These are phyloP conservation scores for Tympanopsis confertula DNA, from an alignment of 2,329 filamentous ascomycete species.

Conservation along the genomic window DNA sequence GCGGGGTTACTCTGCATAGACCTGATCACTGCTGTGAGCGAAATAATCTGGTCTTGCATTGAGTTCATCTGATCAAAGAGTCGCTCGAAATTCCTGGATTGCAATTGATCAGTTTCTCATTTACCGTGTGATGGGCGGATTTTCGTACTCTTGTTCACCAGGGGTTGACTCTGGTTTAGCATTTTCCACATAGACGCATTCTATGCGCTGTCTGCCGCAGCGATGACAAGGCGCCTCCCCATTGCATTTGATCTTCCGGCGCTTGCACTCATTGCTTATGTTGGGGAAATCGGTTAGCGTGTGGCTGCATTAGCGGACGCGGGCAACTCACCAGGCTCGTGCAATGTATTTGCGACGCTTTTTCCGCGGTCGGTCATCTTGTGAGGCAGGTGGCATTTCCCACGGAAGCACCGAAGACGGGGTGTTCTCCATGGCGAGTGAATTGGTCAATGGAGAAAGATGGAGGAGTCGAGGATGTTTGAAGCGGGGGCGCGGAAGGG, in stretches of 20 bases:
- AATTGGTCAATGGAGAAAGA: too few relatives aligned
- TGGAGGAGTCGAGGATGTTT: too few relatives aligned
- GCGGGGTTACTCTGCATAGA: too few relatives aligned
- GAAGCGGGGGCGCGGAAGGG: too few relatives aligned
- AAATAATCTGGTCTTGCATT: background rate
- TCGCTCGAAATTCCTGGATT: background rate
- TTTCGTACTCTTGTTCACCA: background rate
- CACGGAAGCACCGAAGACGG: too few relatives aligned
- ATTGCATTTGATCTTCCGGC: constrained; percentile 25
- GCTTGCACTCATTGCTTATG: constrained; percentile 23
- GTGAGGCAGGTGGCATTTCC: too few relatives aligned
- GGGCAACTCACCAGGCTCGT: constrained; percentile 19
- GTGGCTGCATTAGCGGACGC: background rate
- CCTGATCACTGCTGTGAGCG: background rate
- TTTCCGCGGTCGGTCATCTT: background rate
- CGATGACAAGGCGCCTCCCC: constrained; percentile 14
- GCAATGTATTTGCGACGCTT: constrained; percentile 25
- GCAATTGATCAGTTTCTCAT: background rate
- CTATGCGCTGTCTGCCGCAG: constrained; percentile 10
- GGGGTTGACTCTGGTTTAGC: constrained; percentile 6
- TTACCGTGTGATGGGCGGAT: background rate
- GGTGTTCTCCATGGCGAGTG: too few relatives aligned
- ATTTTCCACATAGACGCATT: constrained; percentile 10
- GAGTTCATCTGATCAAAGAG: background rate
- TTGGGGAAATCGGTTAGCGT: background rate